Percentiles rank a stretch among this genome's conserved stretches.
Conservation (phyloP, 495 filamentous ascomycete genomes). For the Neurospora terricola region DNA sequence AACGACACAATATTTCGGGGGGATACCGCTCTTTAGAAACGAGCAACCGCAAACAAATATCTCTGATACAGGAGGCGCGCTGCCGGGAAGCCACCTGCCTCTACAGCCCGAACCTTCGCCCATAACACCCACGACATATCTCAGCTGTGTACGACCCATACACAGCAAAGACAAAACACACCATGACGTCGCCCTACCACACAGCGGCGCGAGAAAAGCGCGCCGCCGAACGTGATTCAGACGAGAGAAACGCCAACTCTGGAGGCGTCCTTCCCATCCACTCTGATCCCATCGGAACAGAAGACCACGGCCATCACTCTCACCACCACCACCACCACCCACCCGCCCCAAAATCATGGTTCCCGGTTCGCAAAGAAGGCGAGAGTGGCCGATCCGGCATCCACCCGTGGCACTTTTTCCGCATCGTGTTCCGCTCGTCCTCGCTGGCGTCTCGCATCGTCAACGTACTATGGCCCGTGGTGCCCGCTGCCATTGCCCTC, state of each 20-base stretch:
- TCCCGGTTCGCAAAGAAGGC: constrained; percentile 19
- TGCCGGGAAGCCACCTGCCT: neutral
- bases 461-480: constrained; percentile 46
- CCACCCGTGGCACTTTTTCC: constrained; percentile 31
- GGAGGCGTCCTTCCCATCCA: neutral
- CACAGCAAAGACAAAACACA: neutral
- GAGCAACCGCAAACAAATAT: neutral
- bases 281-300: neutral
- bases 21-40: neutral
- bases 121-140: neutral
- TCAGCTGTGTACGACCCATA: neutral
- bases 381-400: constrained; percentile 37
- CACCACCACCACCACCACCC: neutral
- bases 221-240: neutral
- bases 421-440: constrained; percentile 33
- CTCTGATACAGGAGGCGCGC: neutral
- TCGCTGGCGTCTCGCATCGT: constrained; percentile 29
- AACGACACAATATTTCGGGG: neutral
- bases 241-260: neutral
- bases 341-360: neutral
- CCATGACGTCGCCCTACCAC: neutral
- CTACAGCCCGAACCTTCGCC: neutral
- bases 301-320: neutral
- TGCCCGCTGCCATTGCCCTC: constrained; percentile 42
- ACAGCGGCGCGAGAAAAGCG: neutral